phyloP scores from a whole-genome alignment of 352 stramenopile species.

The Bremia lactucae region DNA sequence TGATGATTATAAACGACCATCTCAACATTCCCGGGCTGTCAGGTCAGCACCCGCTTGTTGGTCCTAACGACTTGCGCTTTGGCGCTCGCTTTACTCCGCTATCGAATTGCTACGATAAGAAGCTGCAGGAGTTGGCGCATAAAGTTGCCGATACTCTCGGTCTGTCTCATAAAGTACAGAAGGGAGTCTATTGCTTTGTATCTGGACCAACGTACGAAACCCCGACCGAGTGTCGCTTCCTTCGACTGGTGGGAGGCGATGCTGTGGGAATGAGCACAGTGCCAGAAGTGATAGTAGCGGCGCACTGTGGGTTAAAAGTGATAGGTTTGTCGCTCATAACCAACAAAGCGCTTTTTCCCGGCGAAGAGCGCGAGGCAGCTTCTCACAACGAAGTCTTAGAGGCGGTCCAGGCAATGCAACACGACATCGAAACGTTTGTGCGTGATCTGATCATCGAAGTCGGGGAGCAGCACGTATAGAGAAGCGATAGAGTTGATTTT shows the following conservation, averaged over 20 bases:
- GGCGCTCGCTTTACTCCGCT: slow-evolving; percentile 92
- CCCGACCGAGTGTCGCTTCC: slow-evolving; percentile 87
- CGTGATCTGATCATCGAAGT: slow-evolving; percentile 24
- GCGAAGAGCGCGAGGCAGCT: slow-evolving; percentile 67
- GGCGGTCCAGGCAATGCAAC: slow-evolving; percentile 64
- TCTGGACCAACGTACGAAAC: slow-evolving; percentile 95
- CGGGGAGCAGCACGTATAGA: slow-evolving; percentile 14
- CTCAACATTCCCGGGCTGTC: slow-evolving; percentile 90
- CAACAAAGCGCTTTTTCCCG: slow-evolving; percentile 86
- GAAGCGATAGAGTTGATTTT: no score
- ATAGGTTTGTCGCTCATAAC: slow-evolving; percentile 95
- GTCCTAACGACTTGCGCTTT: slow-evolving; percentile 92
- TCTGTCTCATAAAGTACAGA: slow-evolving; percentile 74
- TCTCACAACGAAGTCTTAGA: slow-evolving; percentile 92
- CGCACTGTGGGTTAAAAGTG: slow-evolving; percentile 91
- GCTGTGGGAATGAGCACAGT: slow-evolving; percentile 95
- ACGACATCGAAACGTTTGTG: slow-evolving; percentile 33
- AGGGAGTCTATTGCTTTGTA: slow-evolving; percentile 93
- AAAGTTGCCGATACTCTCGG: slow-evolving; percentile 71
- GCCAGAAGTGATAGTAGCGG: slow-evolving; percentile 92
- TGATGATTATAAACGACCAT: slow-evolving; percentile 95
- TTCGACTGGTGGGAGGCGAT: slow-evolving; percentile 88
- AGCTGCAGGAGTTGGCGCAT: slow-evolving; percentile 75
- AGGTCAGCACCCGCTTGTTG: slow-evolving; percentile 89
- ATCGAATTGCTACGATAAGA: slow-evolving; percentile 89